Evolutionary conservation across 2,329 filamentous ascomycete species (phyloP), one percentile per base, ranked within the genome.

Genomic region (Ascosphaera apis): DNA sequence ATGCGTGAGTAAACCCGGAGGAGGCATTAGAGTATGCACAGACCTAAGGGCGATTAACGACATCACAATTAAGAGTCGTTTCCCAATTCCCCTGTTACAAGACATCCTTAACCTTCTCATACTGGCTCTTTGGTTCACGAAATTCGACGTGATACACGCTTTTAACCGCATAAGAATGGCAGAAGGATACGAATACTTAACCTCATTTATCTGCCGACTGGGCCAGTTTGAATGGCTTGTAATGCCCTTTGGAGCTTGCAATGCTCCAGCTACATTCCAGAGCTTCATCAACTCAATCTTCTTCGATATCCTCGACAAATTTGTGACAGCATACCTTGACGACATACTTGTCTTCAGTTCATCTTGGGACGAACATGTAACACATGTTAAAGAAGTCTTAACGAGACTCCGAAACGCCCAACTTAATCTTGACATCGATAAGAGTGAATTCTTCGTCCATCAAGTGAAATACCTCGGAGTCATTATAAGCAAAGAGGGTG

Each of bases 21-120:
- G 42, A n/a, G n/a, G n/a, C n/a, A n/a, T n/a, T n/a, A n/a, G n/a
- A n/a, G n/a, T n/a, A n/a, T n/a, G n/a, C n/a, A n/a, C n/a, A n/a
- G n/a, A 56, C 34, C 54, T 52, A 31, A 12, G 40, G 17, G 31
- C 35, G 1, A 34, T 55, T 21, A 55, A 55, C 34, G 15, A 31
- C 3, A 41, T 53, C 16, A 55, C 42, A 1, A 36, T 44, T n/a
- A 55, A 56, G 35, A 45, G 54, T 39, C 18, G 37, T 2, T 48
- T 49, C 27, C 41, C 37, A 1, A 15, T 55, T 13, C 44, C 37
- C 0, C 34, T 52, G 15, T 49, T 53, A 21, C 34, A 35, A 2
- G 39, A 54, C 34, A 42, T 42, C 0, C 28, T 48, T 15, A 40
- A 50, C 16, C 13, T 33, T 1, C 11, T 52, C 11, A 33, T 13